Percentiles rank a stretch among this genome's conserved stretches.
These are phyloP conservation scores for Ramaria rubella DNA, from an alignment of 768 basidiomycete genomes.

Conservation along the genomic window DNA sequence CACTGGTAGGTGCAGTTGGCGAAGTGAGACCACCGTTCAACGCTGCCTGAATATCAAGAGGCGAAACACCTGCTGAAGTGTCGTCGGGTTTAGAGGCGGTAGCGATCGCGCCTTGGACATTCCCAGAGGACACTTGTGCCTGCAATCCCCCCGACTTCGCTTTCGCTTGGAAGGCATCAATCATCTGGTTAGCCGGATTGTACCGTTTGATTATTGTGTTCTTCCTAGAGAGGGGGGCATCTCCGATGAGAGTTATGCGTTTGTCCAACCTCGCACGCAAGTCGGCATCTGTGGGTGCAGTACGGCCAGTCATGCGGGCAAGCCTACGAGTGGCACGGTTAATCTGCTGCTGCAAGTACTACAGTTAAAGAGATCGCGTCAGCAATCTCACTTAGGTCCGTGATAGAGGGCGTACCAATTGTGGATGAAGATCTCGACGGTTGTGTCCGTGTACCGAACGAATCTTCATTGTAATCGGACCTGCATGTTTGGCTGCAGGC, in stretches of 20 bases:
- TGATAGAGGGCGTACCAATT: conserved; percentile 29
- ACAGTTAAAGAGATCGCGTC: neutral
- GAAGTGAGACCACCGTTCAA: conserved; percentile 33
- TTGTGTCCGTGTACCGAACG: conserved; percentile 25
- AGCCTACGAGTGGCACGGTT: conserved; percentile 59
- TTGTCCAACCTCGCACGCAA: conserved; percentile 40
- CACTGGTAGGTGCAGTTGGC: conserved; percentile 35
- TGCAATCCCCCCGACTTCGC: neutral
- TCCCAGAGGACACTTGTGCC: conserved; percentile 12
- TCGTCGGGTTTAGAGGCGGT: neutral
- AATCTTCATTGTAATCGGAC: conserved; percentile 38
- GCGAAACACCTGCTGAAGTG: conserved; percentile 27
- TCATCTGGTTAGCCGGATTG: neutral
- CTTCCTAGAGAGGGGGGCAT: conserved; percentile 15
- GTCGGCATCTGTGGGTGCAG: conserved; percentile 40
- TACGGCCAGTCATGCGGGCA: conserved; percentile 61
- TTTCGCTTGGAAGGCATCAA: conserved; percentile 7
- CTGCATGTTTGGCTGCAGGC: conserved; percentile 31
- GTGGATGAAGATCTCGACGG: conserved; percentile 33
- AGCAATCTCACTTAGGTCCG: neutral
- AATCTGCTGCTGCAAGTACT: conserved; percentile 66
- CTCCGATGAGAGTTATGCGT: conserved; percentile 34
- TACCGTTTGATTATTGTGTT: no score
- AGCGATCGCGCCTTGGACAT: neutral
- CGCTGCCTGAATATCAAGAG: conserved; percentile 32